Conservation (phyloP, 176 grass and related monocot genomes). For the Hordeum marinum region DNA sequence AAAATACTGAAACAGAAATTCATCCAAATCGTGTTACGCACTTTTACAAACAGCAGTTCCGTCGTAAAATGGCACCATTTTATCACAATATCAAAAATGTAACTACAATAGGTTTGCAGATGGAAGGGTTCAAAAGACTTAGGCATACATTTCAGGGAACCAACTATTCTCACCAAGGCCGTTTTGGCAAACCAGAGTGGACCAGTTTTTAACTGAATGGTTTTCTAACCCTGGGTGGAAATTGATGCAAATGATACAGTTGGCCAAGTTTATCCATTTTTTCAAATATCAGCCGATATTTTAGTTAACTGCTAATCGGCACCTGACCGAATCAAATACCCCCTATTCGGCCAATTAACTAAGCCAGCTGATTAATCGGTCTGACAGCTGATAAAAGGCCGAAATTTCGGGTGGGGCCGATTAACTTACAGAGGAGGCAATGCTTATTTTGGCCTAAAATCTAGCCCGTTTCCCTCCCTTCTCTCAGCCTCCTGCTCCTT, state of each 20-base stretch:
- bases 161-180: not conserved
- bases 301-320: too few species aligned
- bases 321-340: too few species aligned
- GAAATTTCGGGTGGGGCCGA: too few species aligned
- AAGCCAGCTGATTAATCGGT: too few species aligned
- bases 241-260: conserved; percentile 10
- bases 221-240: conserved; percentile 2
- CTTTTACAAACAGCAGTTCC: not conserved
- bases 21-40: not conserved
- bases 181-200: not conserved
- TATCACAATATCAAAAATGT: not conserved
- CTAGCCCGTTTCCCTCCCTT: too few species aligned
- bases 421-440: too few species aligned
- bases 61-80: not conserved
- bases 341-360: too few species aligned
- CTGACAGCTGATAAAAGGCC: too few species aligned
- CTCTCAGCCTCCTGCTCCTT: too few species aligned
- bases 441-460: too few species aligned
- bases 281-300: too few species aligned
- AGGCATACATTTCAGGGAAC: not conserved
- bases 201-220: not conserved
- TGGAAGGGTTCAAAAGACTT: not conserved
- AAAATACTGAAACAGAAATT: not conserved
- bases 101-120: not conserved
- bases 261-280: not conserved